Base-by-base conservation (phyloP, 495 filamentous ascomycete genomes). In the Sordaria brevicollis region DNA sequence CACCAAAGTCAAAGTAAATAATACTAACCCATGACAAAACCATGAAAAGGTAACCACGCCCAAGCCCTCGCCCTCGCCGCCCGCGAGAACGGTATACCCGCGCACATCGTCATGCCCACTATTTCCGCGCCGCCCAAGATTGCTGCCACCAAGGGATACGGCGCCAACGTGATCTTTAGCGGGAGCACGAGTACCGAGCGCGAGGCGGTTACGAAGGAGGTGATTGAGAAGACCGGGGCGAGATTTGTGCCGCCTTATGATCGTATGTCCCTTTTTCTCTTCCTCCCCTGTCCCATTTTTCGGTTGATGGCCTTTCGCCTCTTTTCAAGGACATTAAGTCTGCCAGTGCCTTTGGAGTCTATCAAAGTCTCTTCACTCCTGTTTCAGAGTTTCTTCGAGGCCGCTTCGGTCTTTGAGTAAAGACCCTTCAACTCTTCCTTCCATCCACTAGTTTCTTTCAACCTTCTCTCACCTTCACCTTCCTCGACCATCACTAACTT, bases 11-110 rank as follows among this genome's bases (percentile, higher is more conserved):
- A 36, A 35, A 33, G 43, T 62, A 35, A 34, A 67, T 70, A 34
- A 67, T 70, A 69, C 72, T 65, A 38, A 71, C 68, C 5, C 5
- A 19, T 33, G 5, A 15, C 21, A 49, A n/a, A n/a, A n/a, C n/a
- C n/a, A 7, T 35, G 6, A 65, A 43, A 39, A 78, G 94, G 94
- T 34, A 98, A 99, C 82, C 95, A 99, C 80, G 95, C 95, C 0
- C 93, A 96, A 86, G 95, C 95, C 21, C 90, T 98, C 68, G 88
- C 95, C 4, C 89, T 97, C 39, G 95, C 95, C 0, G 93, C 95
- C 7, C 85, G 82, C 19, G 88, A 86, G 10, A 81, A 82, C 71
- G 73, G 71, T 49, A 80, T 83, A 17, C 88, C 89, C 1, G 91
- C 93, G 0, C 85, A 93, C 81, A 92, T 99, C 73, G 89, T 98